These are phyloP conservation scores for Mycena indigotica DNA, from an alignment of 768 basidiomycete species.

Conservation along the genomic window DNA sequence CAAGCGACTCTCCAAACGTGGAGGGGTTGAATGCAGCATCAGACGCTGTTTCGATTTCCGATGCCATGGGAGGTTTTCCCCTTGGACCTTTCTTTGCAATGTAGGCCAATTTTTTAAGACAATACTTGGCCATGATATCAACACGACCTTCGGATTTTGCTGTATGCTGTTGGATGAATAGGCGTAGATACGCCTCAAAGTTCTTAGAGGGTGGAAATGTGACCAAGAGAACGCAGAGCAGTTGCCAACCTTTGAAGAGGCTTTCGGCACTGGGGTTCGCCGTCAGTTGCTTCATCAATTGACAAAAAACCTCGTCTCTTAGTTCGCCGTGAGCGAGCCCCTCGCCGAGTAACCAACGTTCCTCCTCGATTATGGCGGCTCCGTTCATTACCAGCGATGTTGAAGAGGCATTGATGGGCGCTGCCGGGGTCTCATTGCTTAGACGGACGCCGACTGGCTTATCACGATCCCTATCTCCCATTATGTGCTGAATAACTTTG, in stretches of 20 bases:
- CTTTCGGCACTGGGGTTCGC: conserved; percentile 82
- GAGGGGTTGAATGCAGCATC: conserved; percentile 95
- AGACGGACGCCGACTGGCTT: conserved; percentile 53
- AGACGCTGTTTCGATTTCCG: conserved; percentile 91
- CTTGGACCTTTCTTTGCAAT: conserved; percentile 85
- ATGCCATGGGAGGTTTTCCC: conserved; percentile 76
- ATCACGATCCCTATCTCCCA: conserved; percentile 89
- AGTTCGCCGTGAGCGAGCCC: conserved; percentile 82
- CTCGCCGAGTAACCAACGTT: conserved; percentile 81
- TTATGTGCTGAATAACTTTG: conserved; percentile 88
- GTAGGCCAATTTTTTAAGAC: conserved; percentile 71
- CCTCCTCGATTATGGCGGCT: conserved; percentile 70
- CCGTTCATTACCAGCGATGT: conserved; percentile 42
- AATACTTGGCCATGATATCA: conserved; percentile 90
- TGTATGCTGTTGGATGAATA: conserved; percentile 76
- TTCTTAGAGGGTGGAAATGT: conserved; percentile 94
- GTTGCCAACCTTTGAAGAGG: conserved; percentile 89
- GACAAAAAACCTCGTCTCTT: conserved; percentile 92
- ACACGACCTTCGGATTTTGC: conserved; percentile 72
- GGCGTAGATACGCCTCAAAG: conserved; percentile 80
- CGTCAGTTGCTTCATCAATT: conserved; percentile 88
- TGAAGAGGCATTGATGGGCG: conserved; percentile 48
- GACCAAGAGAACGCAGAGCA: conserved; percentile 86
- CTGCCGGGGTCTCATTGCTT: conserved; percentile 43
- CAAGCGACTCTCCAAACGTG: conserved; percentile 89